These are phyloP conservation scores for Buddleja alternifolia DNA, from an alignment of 257 asterid genomes.

Conservation along the genomic window DNA sequence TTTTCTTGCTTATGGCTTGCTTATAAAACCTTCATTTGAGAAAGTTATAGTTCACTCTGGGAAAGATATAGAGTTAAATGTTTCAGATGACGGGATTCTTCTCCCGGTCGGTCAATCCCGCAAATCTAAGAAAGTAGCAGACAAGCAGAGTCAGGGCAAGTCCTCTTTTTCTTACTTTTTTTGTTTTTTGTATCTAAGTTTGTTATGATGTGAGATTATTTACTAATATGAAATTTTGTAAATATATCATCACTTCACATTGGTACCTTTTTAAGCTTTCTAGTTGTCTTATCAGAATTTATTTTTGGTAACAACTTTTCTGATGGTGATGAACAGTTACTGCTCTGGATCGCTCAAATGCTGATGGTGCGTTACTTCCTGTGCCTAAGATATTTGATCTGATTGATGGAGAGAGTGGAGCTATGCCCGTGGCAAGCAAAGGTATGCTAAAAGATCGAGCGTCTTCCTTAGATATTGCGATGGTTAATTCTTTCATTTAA, in stretches of 20 bases:
- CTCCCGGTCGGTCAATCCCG: conserved; percentile 59
- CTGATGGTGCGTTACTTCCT: conserved; percentile 80
- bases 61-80: conserved; percentile 54
- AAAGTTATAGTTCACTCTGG: conserved; percentile 78
- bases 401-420: conserved; percentile 41
- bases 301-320: conserved; percentile 17
- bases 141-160: conserved; percentile 56
- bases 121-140: conserved; percentile 56
- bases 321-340: conserved; percentile 61
- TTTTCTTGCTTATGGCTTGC: conserved; percentile 79
- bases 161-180: background rate
- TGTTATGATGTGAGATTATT: background rate
- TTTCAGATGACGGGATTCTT: conserved; percentile 75
- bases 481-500: background rate
- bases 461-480: background rate
- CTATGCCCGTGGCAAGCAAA: conserved; percentile 39
- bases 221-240: background rate
- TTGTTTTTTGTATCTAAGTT: background rate
- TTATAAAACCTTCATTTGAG: conserved; percentile 78
- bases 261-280: background rate
- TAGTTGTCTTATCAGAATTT: conserved; percentile 6
- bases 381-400: conserved; percentile 61
- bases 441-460: conserved; percentile 48
- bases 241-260: background rate
- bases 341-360: conserved; percentile 81